These are phyloP conservation scores for Umbelopsis sp. DNA, from an alignment of 192 early-diverging fungal genomes.

Conservation along the genomic window DNA sequence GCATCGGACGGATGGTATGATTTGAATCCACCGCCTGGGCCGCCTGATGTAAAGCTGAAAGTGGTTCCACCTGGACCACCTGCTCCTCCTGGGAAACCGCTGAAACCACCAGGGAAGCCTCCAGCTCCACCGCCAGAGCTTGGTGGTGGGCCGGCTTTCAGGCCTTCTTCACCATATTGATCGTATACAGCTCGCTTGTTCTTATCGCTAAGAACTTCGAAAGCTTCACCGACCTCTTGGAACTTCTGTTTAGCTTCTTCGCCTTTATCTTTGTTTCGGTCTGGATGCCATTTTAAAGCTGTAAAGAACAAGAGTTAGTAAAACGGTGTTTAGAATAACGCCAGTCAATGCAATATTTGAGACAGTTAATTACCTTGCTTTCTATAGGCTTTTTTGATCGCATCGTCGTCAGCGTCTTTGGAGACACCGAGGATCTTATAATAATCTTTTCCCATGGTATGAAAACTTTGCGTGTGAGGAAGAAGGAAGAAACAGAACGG, in stretches of 20 bases:
- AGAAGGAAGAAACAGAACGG: neutral
- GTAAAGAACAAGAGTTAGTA: conserved; percentile 8
- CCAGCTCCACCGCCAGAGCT: conserved; percentile 60
- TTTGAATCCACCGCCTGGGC: conserved; percentile 63
- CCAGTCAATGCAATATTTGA: neutral
- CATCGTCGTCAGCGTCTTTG: conserved; percentile 76
- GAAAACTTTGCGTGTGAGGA: neutral
- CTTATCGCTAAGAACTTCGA: conserved; percentile 92
- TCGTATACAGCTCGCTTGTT: conserved; percentile 96
- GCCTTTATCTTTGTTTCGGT: conserved; percentile 65
- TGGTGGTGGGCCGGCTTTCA: conserved; percentile 73
- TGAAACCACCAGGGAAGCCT: conserved; percentile 57
- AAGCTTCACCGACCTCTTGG: conserved; percentile 98
- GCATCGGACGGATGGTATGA: conserved; percentile 80
- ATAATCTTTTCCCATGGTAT: conserved; percentile 89
- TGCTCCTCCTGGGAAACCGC: conserved; percentile 56
- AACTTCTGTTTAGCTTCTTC: conserved; percentile 81
- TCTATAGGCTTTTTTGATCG: conserved; percentile 80
- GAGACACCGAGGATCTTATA: conserved; percentile 88
- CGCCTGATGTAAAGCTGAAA: conserved; percentile 67
- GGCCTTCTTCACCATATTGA: conserved; percentile 93
- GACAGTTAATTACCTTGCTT: conserved; percentile 47
- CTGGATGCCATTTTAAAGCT: conserved; percentile 85
- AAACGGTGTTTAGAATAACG: neutral
- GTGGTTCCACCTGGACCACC: conserved; percentile 59